Percentiles rank a stretch among this genome's conserved stretches.
Conservation (phyloP, 2,329 filamentous ascomycete species). For the Chlorencoelia australis region DNA sequence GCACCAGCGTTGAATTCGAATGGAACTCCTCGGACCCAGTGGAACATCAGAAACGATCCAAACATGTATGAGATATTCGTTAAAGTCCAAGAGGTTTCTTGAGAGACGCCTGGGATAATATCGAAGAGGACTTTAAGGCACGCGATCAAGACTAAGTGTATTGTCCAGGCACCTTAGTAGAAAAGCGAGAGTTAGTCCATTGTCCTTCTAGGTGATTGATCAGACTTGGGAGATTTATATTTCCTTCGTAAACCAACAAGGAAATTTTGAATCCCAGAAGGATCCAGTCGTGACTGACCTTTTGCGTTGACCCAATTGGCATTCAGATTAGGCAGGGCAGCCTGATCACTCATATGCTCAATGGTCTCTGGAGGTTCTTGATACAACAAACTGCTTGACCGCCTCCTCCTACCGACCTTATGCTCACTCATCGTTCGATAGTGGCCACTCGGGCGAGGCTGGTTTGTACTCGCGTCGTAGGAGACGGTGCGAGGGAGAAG, state of each 20-base stretch:
- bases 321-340: slow-evolving; percentile 88
- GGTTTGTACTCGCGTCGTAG: slow-evolving; percentile 74
- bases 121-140: slow-evolving; percentile 94
- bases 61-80: slow-evolving; percentile 99
- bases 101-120: slow-evolving; percentile 89
- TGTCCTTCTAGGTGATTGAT: too few relatives aligned
- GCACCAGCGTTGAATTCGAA: slow-evolving; percentile 98
- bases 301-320: slow-evolving; percentile 99
- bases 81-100: slow-evolving; percentile 97
- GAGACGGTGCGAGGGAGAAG: slow-evolving; percentile 83
- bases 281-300: slow-evolving; percentile 48
- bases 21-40: slow-evolving; percentile 93
- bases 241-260: too few relatives aligned
- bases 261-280: too few relatives aligned
- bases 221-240: too few relatives aligned
- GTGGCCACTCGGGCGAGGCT: slow-evolving; percentile 47
- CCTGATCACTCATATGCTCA: slow-evolving; percentile 96
- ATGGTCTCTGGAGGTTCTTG: slow-evolving; percentile 93
- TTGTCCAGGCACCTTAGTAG: slow-evolving; percentile 97
- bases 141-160: slow-evolving; percentile 87
- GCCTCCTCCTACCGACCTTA: slow-evolving; percentile 68
- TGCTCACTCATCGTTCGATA: slow-evolving; percentile 46
- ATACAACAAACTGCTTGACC: slow-evolving; percentile 96
- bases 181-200: too few relatives aligned
- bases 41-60: slow-evolving; percentile 98